Percentiles rank a stretch among this genome's conserved stretches.
These are phyloP conservation scores for Cyclotella cryptica DNA, from an alignment of 108 stramenopile genomes.

Conservation along the genomic window DNA sequence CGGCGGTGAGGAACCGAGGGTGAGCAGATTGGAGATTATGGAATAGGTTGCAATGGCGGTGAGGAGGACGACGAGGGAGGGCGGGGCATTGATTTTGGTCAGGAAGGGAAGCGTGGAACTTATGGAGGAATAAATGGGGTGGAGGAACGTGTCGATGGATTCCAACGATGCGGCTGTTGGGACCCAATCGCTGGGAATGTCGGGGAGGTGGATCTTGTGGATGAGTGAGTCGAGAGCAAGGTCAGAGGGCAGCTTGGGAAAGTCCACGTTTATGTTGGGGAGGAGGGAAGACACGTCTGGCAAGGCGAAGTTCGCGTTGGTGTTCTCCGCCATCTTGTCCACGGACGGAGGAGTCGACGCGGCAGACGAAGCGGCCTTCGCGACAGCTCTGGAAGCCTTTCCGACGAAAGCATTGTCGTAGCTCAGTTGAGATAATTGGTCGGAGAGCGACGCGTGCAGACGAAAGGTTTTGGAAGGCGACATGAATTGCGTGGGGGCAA, in stretches of 20 bases:
- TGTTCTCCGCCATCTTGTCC: background rate
- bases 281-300: background rate
- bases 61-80: slow-evolving; percentile 32
- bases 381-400: slow-evolving; percentile 6
- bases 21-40: slow-evolving; percentile 30
- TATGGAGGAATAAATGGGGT: background rate
- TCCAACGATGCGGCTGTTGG: background rate
- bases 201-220: no score
- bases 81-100: slow-evolving; percentile 10
- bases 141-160: background rate
- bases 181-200: background rate
- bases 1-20: slow-evolving; percentile 39
- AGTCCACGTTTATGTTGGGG: background rate
- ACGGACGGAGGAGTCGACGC: background rate
- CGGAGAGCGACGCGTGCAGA: slow-evolving; percentile 13
- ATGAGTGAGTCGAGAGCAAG: no score
- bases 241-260: background rate
- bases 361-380: background rate
- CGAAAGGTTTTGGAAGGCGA: background rate
- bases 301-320: background rate
- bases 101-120: background rate
- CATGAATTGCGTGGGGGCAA: background rate
- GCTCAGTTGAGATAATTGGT: slow-evolving; percentile 32
- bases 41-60: slow-evolving; percentile 44
- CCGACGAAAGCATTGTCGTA: slow-evolving; percentile 26